A percentile compares a stretch with the other conserved stretches of the same genome.
phyloP scores from a whole-genome alignment of 805 yeast genomes.

The Starmerella lactis-condensi region DNA sequence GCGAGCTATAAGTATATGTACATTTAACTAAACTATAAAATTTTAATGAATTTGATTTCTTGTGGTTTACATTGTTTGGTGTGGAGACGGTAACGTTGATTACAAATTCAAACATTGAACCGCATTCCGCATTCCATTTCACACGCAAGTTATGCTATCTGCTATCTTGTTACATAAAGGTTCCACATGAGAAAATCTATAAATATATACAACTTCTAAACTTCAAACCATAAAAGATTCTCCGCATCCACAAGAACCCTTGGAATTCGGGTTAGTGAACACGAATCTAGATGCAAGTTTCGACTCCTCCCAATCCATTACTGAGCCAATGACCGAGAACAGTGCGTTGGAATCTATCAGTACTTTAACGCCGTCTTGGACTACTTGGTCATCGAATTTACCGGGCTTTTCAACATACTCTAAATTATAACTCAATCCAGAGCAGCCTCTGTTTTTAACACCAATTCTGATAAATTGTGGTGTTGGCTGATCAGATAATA shows the following conservation, averaged over 20 bases:
- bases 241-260: conserved; percentile 98
- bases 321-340: conserved; percentile 87
- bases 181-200: too few relatives aligned
- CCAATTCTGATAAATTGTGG: conserved; percentile 85
- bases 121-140: too few relatives aligned
- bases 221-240: conserved; percentile 90
- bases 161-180: too few relatives aligned
- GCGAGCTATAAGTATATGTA: neutral
- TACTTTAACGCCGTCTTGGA: conserved; percentile 81
- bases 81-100: too few relatives aligned
- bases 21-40: too few relatives aligned
- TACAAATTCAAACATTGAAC: too few relatives aligned
- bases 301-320: conserved; percentile 97
- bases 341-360: conserved; percentile 90
- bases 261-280: conserved; percentile 87
- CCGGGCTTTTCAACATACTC: conserved; percentile 82
- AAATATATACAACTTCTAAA: too few relatives aligned
- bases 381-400: conserved; percentile 86
- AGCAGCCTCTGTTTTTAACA: conserved; percentile 91
- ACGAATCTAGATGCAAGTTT: conserved; percentile 75
- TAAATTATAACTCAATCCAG: conserved; percentile 79
- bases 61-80: neutral
- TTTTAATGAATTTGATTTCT: neutral
- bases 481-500: conserved; percentile 55
- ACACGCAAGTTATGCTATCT: too few relatives aligned